phyloP scores from a whole-genome alignment of 352 stramenopile genomes.

The Phytophthora cryptogea region DNA sequence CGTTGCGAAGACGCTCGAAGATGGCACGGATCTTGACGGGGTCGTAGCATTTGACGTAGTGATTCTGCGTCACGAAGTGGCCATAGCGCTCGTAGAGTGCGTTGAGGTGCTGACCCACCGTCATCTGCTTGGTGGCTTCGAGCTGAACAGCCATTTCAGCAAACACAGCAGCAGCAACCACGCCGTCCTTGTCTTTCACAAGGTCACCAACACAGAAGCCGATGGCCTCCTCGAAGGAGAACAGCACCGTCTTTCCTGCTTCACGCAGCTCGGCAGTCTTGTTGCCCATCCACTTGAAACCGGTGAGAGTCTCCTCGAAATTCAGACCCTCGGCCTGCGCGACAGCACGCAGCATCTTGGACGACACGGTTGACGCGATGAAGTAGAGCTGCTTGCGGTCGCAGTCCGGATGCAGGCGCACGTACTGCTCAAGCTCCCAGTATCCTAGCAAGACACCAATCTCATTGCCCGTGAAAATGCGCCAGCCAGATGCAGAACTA shows the following conservation, averaged over 20 bases:
- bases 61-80: constrained; percentile 97
- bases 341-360: constrained; percentile 95
- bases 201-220: constrained; percentile 97
- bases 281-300: constrained; percentile 99
- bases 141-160: constrained; percentile 89
- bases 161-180: constrained; percentile 92
- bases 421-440: constrained; percentile 88
- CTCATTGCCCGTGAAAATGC: constrained; percentile 98
- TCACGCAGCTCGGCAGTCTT: constrained; percentile 76
- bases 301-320: constrained; percentile 98
- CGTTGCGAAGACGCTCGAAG: constrained; percentile 92
- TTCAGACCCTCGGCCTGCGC: constrained; percentile 92
- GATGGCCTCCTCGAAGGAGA: constrained; percentile 99
- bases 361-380: constrained; percentile 96
- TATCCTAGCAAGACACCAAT: constrained; percentile 95
- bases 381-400: constrained; percentile 83
- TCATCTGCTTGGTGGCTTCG: constrained; percentile 45
- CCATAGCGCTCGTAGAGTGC: constrained; percentile 94
- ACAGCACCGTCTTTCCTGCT: constrained; percentile 93
- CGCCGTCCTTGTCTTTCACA: constrained; percentile 98
- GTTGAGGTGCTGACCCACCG: constrained; percentile 80
- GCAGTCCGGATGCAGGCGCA: constrained; percentile 57
- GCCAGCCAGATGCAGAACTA: constrained; percentile 82
- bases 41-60: constrained; percentile 97
- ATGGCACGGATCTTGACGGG: constrained; percentile 85